phyloP scores from a whole-genome alignment of 129 eudicot genomes.

The Arctium lappa region DNA sequence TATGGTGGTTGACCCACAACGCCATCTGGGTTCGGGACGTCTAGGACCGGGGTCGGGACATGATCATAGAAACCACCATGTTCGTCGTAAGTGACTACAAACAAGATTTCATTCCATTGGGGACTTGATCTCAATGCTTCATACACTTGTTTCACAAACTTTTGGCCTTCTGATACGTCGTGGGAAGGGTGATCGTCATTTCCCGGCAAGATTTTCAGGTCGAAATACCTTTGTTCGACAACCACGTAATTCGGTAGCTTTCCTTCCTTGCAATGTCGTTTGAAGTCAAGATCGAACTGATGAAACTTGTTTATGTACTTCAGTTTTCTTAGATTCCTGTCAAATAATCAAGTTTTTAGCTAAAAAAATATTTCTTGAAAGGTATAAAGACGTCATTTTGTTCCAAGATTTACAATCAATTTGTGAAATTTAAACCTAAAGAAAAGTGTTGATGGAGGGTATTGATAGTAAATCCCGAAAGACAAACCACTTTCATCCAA shows the following conservation, averaged over 20 bases:
- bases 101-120: conserved; percentile 87
- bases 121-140: conserved; percentile 93
- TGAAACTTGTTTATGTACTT: conserved; percentile 74
- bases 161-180: conserved; percentile 78
- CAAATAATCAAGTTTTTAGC: not conserved
- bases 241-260: conserved; percentile 84
- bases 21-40: conserved; percentile 80
- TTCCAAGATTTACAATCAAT: not conserved
- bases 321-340: conserved; percentile 73
- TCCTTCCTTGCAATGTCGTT: conserved; percentile 74
- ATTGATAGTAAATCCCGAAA: conserved; percentile 48
- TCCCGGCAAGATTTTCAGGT: conserved; percentile 47
- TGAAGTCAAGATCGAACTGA: conserved; percentile 70
- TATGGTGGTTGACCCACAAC: conserved; percentile 67
- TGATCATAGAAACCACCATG: conserved; percentile 98
- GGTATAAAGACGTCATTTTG: not conserved
- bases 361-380: not conserved
- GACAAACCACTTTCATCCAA: conserved; percentile 31
- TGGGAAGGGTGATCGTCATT: conserved; percentile 98
- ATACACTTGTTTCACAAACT: conserved; percentile 70
- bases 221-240: conserved; percentile 69
- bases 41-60: conserved; percentile 69
- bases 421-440: conserved; percentile 26
- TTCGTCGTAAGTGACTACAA: conserved; percentile 72
- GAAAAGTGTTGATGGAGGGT: conserved; percentile 41